Evolutionary conservation across 148 eudicot species (phyloP), one percentile per base, ranked within the genome.

Genomic region (Fagopyrum tataricum): DNA sequence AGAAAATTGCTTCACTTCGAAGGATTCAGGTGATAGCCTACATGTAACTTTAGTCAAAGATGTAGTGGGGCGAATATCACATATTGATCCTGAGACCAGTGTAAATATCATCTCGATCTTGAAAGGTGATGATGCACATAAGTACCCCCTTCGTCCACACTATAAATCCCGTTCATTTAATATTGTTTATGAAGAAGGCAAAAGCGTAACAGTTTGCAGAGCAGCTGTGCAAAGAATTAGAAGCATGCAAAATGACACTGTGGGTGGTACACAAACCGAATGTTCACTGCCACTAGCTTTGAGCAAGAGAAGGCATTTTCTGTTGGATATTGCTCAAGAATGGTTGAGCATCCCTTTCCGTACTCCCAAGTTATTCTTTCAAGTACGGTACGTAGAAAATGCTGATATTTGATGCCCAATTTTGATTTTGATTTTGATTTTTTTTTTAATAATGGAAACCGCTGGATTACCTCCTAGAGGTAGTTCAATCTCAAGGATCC

Each of bases 291-390:
- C 48, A 7, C 78, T 21, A 69, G 72, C 75, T 61, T 58, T 64
- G 51, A 69, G 72, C 74, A 72, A 80, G 72, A 70, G 82, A 67
- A 67, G 78, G 48, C 81, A 72, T 71, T 74, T 84, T 76, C 81
- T 91, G 69, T 53, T 82, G 78, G 77, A 82, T 18, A 44, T 85
- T 31, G 67, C 79, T 64, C 75, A 75, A 72, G 79, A 82, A 69
- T 86, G 83, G 87, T 81, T 88, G 84, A 74, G 62, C 46, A 78
- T 88, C 40, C 91, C 91, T 46, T 83, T 84, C 51, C 79, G 62
- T 73, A 44, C 81, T 70, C 96, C 98, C 52, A 71, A 20, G 42
- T 79, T 79, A 77, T 91, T 95, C 81, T 95, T 95, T 76, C 77
- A 79, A 79, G 73, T 86, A 66, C 90, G 98, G 98, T 94, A 85